Conservation (phyloP, 129 eudicot species). For the Artemisia argyi region DNA sequence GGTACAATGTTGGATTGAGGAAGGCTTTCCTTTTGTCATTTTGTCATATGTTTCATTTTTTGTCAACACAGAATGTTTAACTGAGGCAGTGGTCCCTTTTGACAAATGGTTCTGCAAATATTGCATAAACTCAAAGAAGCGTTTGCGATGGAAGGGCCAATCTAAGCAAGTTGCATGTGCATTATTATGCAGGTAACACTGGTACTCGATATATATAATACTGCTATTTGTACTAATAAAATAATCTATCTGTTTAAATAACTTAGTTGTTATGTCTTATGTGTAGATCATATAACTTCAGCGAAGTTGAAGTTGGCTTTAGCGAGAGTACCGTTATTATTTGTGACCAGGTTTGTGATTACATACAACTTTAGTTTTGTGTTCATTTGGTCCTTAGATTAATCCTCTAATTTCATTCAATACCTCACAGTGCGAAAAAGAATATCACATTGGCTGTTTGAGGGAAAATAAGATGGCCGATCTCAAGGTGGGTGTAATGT, state of each 20-base stretch:
- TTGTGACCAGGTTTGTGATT: constrained; percentile 66
- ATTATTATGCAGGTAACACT: constrained; percentile 72
- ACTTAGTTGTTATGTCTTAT: constrained; percentile 3
- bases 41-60: too few species aligned
- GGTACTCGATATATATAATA: too few species aligned
- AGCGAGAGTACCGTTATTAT: constrained; percentile 75
- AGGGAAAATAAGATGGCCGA: constrained; percentile 61
- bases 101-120: not conserved
- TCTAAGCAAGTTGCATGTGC: constrained; percentile 53
- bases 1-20: not conserved
- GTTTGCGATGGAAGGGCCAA: not conserved
- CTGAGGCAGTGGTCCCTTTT: not conserved
- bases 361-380: not conserved
- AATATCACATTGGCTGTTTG: constrained; percentile 81
- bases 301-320: constrained; percentile 57
- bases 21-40: constrained; percentile 3
- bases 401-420: not conserved
- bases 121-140: not conserved
- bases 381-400: too few species aligned
- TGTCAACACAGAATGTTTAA: too few species aligned
- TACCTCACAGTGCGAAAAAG: constrained; percentile 66
- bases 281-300: constrained; percentile 58
- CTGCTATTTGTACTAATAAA: not conserved
- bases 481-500: constrained; percentile 47
- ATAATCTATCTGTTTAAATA: not conserved